Conservation (phyloP, 257 asterid genomes). For the Plantago major region DNA sequence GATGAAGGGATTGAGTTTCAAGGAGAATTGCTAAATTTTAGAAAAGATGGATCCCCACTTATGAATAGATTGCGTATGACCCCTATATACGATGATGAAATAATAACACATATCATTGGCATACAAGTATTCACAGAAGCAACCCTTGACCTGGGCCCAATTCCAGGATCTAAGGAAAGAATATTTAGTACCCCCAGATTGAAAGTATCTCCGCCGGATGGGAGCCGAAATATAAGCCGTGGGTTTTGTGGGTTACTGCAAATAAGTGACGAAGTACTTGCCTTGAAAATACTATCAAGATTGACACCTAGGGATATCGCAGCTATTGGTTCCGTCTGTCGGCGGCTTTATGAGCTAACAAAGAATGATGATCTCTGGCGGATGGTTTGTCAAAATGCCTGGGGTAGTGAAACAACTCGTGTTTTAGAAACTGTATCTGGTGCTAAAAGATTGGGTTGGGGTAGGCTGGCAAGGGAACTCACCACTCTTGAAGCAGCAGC, state of each 20-base stretch:
- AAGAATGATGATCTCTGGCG: conserved; percentile 83
- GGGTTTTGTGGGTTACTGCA: conserved; percentile 70
- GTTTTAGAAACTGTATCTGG: conserved; percentile 74
- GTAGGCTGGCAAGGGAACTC: conserved; percentile 81
- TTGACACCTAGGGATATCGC: conserved; percentile 88
- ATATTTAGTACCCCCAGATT: conserved; percentile 43
- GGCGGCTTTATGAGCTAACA: conserved; percentile 60
- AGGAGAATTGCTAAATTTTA: conserved; percentile 46
- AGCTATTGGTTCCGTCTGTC: conserved; percentile 80
- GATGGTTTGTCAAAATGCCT: conserved; percentile 88
- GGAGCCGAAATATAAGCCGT: conserved; percentile 42
- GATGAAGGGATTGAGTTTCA: conserved; percentile 47
- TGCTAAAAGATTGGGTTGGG: conserved; percentile 82
- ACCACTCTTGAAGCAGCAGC: conserved; percentile 93
- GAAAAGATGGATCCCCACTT: conserved; percentile 51
- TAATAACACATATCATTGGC: conserved; percentile 60
- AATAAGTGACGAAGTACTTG: conserved; percentile 74
- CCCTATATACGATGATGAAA: conserved; percentile 49
- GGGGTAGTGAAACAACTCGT: conserved; percentile 83
- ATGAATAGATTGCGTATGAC: conserved; percentile 49
- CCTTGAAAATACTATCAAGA: conserved; percentile 56
- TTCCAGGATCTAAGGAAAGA: conserved; percentile 75
- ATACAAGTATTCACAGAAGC: conserved; percentile 68
- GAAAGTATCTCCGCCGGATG: conserved; percentile 43
- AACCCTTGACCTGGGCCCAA: conserved; percentile 75